Base-by-base conservation (phyloP, 2,329 filamentous ascomycete species). In the Fusarium neocosmosporiellum region DNA sequence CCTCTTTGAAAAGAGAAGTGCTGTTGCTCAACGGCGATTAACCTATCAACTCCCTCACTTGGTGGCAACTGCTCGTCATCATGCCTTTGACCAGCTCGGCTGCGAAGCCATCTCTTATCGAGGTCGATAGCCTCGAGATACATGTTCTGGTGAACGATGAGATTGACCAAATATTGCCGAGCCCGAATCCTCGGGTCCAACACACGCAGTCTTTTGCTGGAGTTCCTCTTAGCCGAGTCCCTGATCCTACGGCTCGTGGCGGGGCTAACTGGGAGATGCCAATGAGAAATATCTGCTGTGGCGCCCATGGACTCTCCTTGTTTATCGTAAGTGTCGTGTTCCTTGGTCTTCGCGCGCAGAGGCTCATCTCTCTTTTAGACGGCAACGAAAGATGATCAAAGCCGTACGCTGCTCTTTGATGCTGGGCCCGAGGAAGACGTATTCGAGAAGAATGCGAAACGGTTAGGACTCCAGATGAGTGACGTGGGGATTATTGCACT, bases 61-160 rank as follows among this genome's bases (percentile, higher is more conserved):
- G 3, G 7, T 22, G 24, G 8, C 16, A 10, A 46, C 22, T 11
- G 3, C 43, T 27, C 43, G 13, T 8, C 7, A 46, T 46, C 14
- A 46, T 46, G 43, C 24, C 43, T 18, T 18, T 46, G 5, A 24
- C 43, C 14, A 46, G 22, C 22, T 46, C 9, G 5, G 5, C 14
- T 11, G 14, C 14, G 22, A 46, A 60, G 27, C 1, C 14, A 6
- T 27, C 34, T 29, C 39, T 59, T 16, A 16, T 33, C 27, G 61
- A 66, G 55, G 14, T 80, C 31, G 75, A 80, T 63, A 73, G 67
- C 57, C 80, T 88, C 31, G 85, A 88, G 34, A 84, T 87, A 27
- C 78, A 82, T 8, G 82, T 88, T 37, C 84, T 89, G 64, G 83
- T 89, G 62, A 86, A 88, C 77, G 87, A 89, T 79, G 87, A 89